A percentile compares a stretch with the other conserved stretches of the same genome.
These are phyloP conservation scores for Starmerella stellata DNA, from an alignment of 805 yeast genomes.

Conservation along the genomic window DNA sequence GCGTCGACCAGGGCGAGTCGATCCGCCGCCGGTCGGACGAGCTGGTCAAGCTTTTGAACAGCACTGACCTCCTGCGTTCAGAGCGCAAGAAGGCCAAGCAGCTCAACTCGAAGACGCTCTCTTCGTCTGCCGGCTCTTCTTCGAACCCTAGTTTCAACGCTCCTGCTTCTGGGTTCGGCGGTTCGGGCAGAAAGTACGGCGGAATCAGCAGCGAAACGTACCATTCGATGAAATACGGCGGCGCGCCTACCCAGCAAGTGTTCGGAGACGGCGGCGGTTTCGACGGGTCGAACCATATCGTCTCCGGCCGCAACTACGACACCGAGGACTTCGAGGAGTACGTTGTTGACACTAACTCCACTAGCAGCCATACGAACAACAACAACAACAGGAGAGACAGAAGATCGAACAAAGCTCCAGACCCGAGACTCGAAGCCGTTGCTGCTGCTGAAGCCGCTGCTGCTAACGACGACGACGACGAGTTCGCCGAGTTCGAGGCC, in stretches of 20 bases:
- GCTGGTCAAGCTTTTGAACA: conserved; percentile 50
- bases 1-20: conserved; percentile 89
- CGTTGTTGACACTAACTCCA: conserved; percentile 18
- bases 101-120: conserved; percentile 51
- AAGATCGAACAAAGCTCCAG: too few species aligned
- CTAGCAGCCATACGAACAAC: conserved; percentile 14
- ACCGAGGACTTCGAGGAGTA: conserved; percentile 27
- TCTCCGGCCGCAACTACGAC: conserved; percentile 16
- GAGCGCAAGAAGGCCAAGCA: conserved; percentile 86
- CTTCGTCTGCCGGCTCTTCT: conserved; percentile 29
- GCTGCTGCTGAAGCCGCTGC: too few species aligned
- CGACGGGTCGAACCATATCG: conserved; percentile 22
- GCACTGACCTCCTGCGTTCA: conserved; percentile 54
- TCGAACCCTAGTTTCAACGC: conserved; percentile 18
- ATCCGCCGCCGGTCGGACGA: conserved; percentile 82
- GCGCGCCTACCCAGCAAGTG: conserved; percentile 24
- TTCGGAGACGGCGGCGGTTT: conserved; percentile 29
- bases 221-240: conserved; percentile 18
- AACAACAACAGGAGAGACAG: conserved; percentile 14
- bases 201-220: conserved; percentile 22
- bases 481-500: conserved; percentile 45
- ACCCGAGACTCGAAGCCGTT: too few species aligned
- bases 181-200: conserved; percentile 22
- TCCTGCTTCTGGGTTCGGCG: conserved; percentile 19
- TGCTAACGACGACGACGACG: conserved; percentile 40